Evolutionary conservation across 78 protist genomes (phyloP), one percentile per base, ranked within the genome.

Genomic region (Dictyostelium brefeldianum): DNA sequence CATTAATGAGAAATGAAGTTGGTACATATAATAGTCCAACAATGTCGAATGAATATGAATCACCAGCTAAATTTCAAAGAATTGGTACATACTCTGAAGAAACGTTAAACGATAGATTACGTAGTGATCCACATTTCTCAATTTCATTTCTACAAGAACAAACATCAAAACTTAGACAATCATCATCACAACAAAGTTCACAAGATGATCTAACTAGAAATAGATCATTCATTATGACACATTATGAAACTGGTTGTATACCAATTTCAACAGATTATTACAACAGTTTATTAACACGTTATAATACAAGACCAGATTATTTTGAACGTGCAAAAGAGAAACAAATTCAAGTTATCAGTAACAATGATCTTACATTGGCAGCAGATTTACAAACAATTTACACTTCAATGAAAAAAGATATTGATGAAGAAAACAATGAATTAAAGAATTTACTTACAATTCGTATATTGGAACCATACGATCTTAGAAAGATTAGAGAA

Each of bases 361-460:
- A 27, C 17, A 20, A 59, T 48, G 29, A 87, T 47, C 20, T 65
- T 6, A 31, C 17, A 18, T 50, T 64, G 25, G 83, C 85, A 7
- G 29, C 50, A 29, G 93, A 87, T 46, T 67, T 87, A 50, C 93
- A 87, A 25, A 47, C 41, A 11, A 14, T 87, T 9, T 87, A 87
- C 51, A 50, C 84, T 15, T 62, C 83, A 27, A 87, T 87, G 83
- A 87, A 87, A 78, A 87, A 87, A 43, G 85, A 87, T 48, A 87
- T 87, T 6, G 93, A 87, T 51, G 93, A 87, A 51, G 93, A 87
- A 50, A 87, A 87, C 18, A 43, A 73, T 9, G 93, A 87, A 77
- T 62, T 87, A 25, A 77, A 77, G 17, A 74, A 87, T 77, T 74
- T 87, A 27, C 64, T 87, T n/a, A 56, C 83, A 14, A 59, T 47